phyloP scores from a whole-genome alignment of 345 rosid genomes.

The Hevea brasiliensis region DNA sequence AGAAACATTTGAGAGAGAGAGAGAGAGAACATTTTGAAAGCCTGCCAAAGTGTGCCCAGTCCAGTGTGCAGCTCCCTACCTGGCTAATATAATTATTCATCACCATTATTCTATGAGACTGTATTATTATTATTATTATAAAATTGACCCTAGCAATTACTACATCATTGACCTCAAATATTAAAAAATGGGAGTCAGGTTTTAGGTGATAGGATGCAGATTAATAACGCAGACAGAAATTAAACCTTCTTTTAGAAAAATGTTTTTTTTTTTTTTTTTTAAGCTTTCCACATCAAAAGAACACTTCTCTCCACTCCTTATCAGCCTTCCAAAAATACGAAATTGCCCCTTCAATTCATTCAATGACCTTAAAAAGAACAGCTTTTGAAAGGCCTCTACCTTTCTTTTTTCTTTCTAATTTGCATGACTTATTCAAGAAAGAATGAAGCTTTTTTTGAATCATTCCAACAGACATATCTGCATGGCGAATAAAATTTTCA shows the following conservation, averaged over 20 bases:
- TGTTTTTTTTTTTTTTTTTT: too few relatives aligned
- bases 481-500: constrained; percentile 6
- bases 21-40: constrained; percentile 21
- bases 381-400: constrained; percentile 39
- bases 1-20: background rate
- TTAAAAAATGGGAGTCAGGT: too few relatives aligned
- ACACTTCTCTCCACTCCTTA: background rate
- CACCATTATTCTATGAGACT: constrained; percentile 3
- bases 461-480: constrained; percentile 19
- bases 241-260: too few relatives aligned
- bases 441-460: constrained; percentile 18
- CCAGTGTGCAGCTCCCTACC: constrained; percentile 15
- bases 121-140: background rate
- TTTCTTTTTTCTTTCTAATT: constrained; percentile 22
- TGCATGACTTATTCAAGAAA: constrained; percentile 32
- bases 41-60: constrained; percentile 25
- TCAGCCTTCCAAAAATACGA: constrained; percentile 16
- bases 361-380: constrained; percentile 17
- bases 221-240: too few relatives aligned
- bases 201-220: too few relatives aligned
- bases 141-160: background rate
- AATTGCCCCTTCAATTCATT: constrained; percentile 32
- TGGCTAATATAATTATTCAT: background rate
- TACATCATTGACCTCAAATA: too few relatives aligned
- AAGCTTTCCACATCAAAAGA: constrained; percentile 15